phyloP scores from a whole-genome alignment of 805 yeast species.

The Pichia gijzeniarum region DNA sequence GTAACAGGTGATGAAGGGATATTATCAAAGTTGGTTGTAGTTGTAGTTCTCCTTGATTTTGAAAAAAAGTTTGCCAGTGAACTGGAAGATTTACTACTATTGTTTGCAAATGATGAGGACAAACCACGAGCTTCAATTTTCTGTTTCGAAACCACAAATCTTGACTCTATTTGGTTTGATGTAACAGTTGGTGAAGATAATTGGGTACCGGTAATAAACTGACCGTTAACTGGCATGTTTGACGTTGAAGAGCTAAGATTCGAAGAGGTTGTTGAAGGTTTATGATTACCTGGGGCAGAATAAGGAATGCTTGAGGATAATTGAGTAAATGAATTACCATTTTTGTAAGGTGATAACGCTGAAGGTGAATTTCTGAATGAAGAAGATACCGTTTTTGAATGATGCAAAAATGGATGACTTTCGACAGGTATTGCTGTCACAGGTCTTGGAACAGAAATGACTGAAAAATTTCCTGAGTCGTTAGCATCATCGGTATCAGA shows the following conservation, averaged over 20 bases:
- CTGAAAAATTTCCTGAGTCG: too few species aligned
- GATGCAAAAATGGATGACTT: not conserved
- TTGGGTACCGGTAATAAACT: slow-evolving; percentile 53
- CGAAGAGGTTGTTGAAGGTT: slow-evolving; percentile 21
- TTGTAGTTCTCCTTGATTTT: slow-evolving; percentile 36
- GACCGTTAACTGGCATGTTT: slow-evolving; percentile 51
- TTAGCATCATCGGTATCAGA: not conserved
- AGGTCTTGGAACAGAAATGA: not conserved
- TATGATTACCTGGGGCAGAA: slow-evolving; percentile 61
- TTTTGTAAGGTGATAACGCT: slow-evolving; percentile 5
- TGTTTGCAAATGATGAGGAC: slow-evolving; percentile 14
- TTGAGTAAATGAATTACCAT: slow-evolving; percentile 31
- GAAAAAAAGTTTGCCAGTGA: slow-evolving; percentile 47
- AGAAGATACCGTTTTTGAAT: slow-evolving; percentile 3
- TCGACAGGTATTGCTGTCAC: slow-evolving; percentile 3
- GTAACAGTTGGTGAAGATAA: slow-evolving; percentile 66
- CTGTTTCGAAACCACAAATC: slow-evolving; percentile 79
- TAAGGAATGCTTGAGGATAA: slow-evolving; percentile 62
- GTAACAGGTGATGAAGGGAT: slow-evolving; percentile 26
- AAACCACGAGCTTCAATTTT: slow-evolving; percentile 43
- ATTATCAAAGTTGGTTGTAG: slow-evolving; percentile 15
- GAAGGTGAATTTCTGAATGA: slow-evolving; percentile 5
- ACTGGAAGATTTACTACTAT: slow-evolving; percentile 33
- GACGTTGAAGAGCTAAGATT: slow-evolving; percentile 10
- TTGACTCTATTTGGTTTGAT: slow-evolving; percentile 63